Percentiles rank a stretch among this genome's conserved stretches.
These are phyloP conservation scores for Exsudoporus floridanus DNA, from an alignment of 1,284 basidiomycete species.

Conservation along the genomic window DNA sequence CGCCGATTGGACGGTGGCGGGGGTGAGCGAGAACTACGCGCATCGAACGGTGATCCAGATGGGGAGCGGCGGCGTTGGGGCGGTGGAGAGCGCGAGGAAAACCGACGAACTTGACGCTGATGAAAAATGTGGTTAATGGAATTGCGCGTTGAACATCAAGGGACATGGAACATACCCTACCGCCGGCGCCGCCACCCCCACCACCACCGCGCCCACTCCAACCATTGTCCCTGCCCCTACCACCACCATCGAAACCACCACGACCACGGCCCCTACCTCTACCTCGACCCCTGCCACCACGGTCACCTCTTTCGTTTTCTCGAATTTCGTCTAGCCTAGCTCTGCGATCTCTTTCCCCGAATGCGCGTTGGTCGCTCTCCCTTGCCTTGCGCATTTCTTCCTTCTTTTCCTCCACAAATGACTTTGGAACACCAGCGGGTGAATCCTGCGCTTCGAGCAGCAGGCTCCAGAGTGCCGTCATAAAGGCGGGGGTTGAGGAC, in stretches of 20 bases:
- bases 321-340: conserved; percentile 66
- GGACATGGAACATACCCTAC: conserved; percentile 36
- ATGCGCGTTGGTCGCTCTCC: conserved; percentile 65
- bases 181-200: conserved; percentile 44
- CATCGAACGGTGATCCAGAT: conserved; percentile 36
- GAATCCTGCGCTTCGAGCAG: conserved; percentile 89
- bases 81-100: conserved; percentile 41
- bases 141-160: conserved; percentile 2
- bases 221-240: conserved; percentile 38
- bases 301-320: conserved; percentile 52
- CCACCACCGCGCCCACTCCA: conserved; percentile 44
- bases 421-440: conserved; percentile 87
- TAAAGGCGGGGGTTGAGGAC: conserved; percentile 79
- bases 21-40: conserved; percentile 48
- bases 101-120: conserved; percentile 39
- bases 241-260: conserved; percentile 41
- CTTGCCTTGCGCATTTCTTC: conserved; percentile 82
- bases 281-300: conserved; percentile 48
- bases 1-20: conserved; percentile 35
- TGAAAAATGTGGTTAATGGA: conserved; percentile 25
- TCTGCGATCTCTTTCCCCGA: conserved; percentile 71
- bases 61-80: conserved; percentile 31
- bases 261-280: conserved; percentile 49
- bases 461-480: conserved; percentile 86
- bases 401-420: conserved; percentile 96